Evolutionary conservation across 306 rosid genomes (phyloP).

Genomic region (Prosopis cineraria): DNA sequence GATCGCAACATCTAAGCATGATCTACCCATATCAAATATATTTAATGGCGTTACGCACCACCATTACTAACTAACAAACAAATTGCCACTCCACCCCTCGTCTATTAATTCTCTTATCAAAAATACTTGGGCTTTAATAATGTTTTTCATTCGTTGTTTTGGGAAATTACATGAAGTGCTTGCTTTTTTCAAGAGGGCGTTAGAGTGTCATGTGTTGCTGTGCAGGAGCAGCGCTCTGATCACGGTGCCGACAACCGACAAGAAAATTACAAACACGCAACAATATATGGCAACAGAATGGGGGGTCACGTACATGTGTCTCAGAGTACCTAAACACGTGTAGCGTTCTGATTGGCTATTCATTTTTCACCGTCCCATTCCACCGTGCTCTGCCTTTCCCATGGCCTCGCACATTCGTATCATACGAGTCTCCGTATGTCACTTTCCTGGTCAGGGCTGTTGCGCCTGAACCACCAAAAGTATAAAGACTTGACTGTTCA

Average conservation of each 20-base stretch:
- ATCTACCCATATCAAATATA: not conserved
- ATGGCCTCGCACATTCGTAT: too few species aligned
- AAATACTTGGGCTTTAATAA: not conserved
- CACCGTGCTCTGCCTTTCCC: too few species aligned
- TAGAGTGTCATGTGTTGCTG: not conserved
- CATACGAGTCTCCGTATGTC: too few species aligned
- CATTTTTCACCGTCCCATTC: not conserved
- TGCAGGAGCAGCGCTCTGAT: too few species aligned
- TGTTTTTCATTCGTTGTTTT: not conserved
- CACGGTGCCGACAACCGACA: not conserved
- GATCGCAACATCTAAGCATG: not conserved
- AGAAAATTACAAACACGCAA: not conserved
- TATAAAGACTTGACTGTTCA: too few species aligned
- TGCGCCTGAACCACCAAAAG: too few species aligned
- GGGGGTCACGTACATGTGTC: too few species aligned
- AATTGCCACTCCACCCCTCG: not conserved
- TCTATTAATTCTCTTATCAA: not conserved
- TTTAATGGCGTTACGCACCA: not conserved
- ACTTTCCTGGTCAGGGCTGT: too few species aligned
- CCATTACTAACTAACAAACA: not conserved
- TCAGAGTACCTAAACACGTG: not conserved
- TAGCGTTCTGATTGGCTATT: not conserved
- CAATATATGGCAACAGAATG: not conserved
- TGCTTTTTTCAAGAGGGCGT: not conserved
- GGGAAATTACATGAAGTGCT: not conserved